These are phyloP conservation scores for Excoecaria agallocha DNA, from an alignment of 345 rosid genomes.

Conservation along the genomic window DNA sequence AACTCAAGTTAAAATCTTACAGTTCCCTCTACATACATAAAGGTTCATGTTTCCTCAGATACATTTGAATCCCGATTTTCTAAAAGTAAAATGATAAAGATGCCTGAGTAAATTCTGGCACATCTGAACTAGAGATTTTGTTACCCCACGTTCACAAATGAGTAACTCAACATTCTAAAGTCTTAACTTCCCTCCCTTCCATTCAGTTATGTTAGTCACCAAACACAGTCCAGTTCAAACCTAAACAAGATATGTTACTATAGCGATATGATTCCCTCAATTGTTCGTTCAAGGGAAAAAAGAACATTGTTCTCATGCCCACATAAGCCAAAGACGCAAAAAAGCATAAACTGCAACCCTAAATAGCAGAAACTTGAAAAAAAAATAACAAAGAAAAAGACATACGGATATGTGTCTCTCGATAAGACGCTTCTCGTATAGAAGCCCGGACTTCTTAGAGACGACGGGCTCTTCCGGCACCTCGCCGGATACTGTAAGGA, in stretches of 20 bases:
- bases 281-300: not conserved
- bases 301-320: no score
- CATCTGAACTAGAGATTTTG: not conserved
- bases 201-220: not conserved
- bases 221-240: constrained; percentile 11
- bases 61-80: not conserved
- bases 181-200: not conserved
- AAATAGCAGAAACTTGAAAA: not conserved
- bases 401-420: constrained; percentile 74
- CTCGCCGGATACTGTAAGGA: constrained; percentile 76
- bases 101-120: not conserved
- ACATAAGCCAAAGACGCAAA: not conserved
- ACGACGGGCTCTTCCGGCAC: constrained; percentile 93
- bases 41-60: not conserved
- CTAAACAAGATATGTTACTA: constrained; percentile 19
- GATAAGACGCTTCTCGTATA: constrained; percentile 86
- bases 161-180: not conserved
- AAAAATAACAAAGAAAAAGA: not conserved
- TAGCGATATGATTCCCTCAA: not conserved
- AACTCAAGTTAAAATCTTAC: no score
- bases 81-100: not conserved
- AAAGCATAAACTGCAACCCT: constrained; percentile 13
- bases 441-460: constrained; percentile 72
- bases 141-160: not conserved
- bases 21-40: not conserved